These are phyloP conservation scores for Trichophaea hybrida DNA, from an alignment of 2,329 filamentous ascomycete genomes.

Conservation along the genomic window DNA sequence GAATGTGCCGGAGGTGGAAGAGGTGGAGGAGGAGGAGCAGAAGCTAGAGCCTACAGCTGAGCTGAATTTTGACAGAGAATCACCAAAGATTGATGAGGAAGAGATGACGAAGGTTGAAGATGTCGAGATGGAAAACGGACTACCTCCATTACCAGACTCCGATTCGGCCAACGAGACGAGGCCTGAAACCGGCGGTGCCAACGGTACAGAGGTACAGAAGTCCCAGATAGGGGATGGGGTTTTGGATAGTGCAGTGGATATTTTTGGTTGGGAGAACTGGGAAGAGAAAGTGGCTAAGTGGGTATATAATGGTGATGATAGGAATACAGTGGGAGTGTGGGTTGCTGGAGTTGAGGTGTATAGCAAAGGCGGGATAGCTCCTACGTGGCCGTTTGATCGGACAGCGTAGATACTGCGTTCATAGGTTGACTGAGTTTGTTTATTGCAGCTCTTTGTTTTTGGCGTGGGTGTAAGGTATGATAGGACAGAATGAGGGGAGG, in stretches of 20 bases:
- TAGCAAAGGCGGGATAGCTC: constrained; percentile 2
- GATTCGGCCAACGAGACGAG: not conserved
- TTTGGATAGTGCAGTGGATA: constrained; percentile 47
- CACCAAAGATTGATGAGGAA: not conserved
- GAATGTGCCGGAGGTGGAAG: constrained; percentile 28
- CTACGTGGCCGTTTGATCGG: not conserved
- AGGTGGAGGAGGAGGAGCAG: not conserved
- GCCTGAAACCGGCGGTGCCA: not conserved
- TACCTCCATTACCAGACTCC: not conserved
- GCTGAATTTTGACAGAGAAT: not conserved
- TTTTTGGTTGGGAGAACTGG: constrained; percentile 82
- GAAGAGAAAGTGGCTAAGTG: constrained; percentile 79
- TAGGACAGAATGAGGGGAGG: too few species aligned
- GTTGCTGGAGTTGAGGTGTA: constrained; percentile 63
- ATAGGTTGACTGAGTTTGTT: too few species aligned
- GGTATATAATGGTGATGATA: constrained; percentile 84
- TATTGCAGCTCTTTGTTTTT: too few species aligned
- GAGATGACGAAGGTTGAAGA: not conserved
- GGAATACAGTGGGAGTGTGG: constrained; percentile 82
- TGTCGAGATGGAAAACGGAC: too few species aligned
- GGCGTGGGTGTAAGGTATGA: too few species aligned
- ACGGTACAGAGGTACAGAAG: constrained; percentile 28
- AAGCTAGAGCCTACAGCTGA: not conserved
- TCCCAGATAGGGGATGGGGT: constrained; percentile 19
- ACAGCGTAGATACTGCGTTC: not conserved